These are phyloP conservation scores for Candida mattraensis DNA, from an alignment of 805 yeast genomes.

Conservation along the genomic window DNA sequence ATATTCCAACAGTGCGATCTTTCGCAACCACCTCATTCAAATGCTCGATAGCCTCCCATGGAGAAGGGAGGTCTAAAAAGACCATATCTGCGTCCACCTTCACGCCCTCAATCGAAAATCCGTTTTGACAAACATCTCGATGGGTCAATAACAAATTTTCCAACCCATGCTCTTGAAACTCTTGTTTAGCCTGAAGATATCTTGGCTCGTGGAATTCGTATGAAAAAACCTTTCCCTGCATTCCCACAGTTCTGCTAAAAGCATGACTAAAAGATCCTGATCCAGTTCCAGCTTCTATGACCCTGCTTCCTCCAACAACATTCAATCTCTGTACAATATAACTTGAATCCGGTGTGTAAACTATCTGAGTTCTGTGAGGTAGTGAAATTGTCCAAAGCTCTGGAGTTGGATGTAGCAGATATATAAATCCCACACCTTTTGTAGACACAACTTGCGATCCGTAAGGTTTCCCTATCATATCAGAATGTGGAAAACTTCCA, in stretches of 20 bases:
- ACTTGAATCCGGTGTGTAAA: slow-evolving; percentile 92
- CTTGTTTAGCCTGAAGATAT: slow-evolving; percentile 72
- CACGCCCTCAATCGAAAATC: slow-evolving; percentile 57
- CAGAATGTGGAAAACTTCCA: slow-evolving; percentile 83
- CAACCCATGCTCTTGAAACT: slow-evolving; percentile 73
- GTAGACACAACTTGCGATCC: slow-evolving; percentile 80
- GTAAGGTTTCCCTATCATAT: slow-evolving; percentile 76
- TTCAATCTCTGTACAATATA: slow-evolving; percentile 82
- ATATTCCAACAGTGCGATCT: slow-evolving; percentile 60
- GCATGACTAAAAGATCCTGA: slow-evolving; percentile 95
- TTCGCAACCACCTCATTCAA: slow-evolving; percentile 56
- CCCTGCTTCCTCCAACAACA: slow-evolving; percentile 70
- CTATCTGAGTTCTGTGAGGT: slow-evolving; percentile 97
- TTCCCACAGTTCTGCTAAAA: slow-evolving; percentile 73
- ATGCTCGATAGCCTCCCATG: slow-evolving; percentile 93
- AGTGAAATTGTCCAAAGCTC: slow-evolving; percentile 95
- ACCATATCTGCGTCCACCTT: slow-evolving; percentile 65
- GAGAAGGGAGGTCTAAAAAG: slow-evolving; percentile 92
- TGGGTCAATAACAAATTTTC: slow-evolving; percentile 67
- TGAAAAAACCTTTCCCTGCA: slow-evolving; percentile 66
- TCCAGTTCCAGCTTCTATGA: slow-evolving; percentile 98
- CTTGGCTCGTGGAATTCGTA: slow-evolving; percentile 91
- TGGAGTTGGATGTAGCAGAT: slow-evolving; percentile 86
- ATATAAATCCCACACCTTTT: slow-evolving; percentile 81
- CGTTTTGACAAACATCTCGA: slow-evolving; percentile 88